Evolutionary conservation across 345 rosid genomes (phyloP).

Genomic region (Eucalyptus brandiana): DNA sequence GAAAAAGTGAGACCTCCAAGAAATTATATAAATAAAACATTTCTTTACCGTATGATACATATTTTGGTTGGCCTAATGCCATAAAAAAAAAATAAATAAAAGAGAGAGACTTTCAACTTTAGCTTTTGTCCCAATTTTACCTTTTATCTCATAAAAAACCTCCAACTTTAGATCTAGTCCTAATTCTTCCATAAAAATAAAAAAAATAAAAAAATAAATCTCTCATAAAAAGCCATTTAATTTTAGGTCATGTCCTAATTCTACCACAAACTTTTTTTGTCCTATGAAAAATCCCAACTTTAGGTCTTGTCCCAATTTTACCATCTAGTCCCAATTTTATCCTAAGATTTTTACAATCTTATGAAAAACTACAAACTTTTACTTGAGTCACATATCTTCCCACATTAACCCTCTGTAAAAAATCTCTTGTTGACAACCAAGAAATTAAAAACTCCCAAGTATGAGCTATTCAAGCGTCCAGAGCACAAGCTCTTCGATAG

Average conservation of each 20-base stretch:
- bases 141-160: background rate
- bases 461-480: background rate
- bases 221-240: no score
- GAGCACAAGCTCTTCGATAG: fast-evolving
- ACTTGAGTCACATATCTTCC: no score
- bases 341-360: no score
- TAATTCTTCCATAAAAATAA: no score
- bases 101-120: fast-evolving
- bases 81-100: no score
- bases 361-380: no score
- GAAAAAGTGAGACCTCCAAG: background rate
- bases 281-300: background rate
- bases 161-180: no score
- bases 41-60: background rate
- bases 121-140: no score
- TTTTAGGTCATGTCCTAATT: background rate
- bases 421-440: no score
- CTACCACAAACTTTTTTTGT: background rate
- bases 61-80: background rate
- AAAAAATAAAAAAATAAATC: no score
- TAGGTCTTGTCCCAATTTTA: background rate
- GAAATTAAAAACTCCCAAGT: no score
- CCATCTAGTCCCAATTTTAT: no score
- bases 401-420: fast-evolving
- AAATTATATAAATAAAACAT: background rate